A percentile compares a stretch with the other conserved stretches of the same genome.
These are phyloP conservation scores for Sporothrix phasma DNA, from an alignment of 2,329 filamentous ascomycete species.

Conservation along the genomic window DNA sequence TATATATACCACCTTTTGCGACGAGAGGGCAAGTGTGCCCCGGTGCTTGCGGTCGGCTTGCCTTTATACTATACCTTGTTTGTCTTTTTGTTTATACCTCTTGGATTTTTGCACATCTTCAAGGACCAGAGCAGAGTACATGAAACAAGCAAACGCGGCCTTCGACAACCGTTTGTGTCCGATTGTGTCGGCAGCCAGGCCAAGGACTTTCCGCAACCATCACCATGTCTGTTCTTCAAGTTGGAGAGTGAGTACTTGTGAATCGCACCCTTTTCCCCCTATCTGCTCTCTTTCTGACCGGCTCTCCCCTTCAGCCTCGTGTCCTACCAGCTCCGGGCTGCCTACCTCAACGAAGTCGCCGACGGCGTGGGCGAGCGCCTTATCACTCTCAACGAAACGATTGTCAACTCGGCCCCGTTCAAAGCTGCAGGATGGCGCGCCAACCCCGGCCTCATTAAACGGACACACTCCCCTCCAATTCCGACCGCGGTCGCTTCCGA, in stretches of 20 bases:
- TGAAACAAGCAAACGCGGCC: neutral
- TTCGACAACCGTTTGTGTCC: neutral
- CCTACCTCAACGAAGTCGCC: slow-evolving; percentile 69
- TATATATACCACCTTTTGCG: neutral
- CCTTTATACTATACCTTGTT: neutral
- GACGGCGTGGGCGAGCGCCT: slow-evolving; percentile 79
- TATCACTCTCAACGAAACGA: slow-evolving; percentile 68
- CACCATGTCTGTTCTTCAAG: slow-evolving; percentile 36
- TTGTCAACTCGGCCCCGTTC: slow-evolving; percentile 72
- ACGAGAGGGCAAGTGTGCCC: neutral
- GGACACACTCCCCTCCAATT: slow-evolving; percentile 78
- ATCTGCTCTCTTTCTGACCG: neutral
- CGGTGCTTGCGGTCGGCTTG: neutral
- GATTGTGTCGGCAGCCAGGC: neutral
- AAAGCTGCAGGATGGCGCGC: slow-evolving; percentile 73
- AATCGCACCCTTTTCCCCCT: neutral
- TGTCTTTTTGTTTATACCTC: neutral
- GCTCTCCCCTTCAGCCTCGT: slow-evolving; percentile 50
- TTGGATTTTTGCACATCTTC: no score
- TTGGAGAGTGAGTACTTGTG: slow-evolving; percentile 30
- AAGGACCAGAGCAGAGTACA: no score
- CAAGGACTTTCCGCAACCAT: neutral
- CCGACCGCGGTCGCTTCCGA: slow-evolving; percentile 73
- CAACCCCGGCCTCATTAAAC: slow-evolving; percentile 65
- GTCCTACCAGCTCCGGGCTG: slow-evolving; percentile 70